Evolutionary conservation across 139 green algal genomes (phyloP), one percentile per base, ranked within the genome.

Genomic region (Pseudopediastrum boryanum): DNA sequence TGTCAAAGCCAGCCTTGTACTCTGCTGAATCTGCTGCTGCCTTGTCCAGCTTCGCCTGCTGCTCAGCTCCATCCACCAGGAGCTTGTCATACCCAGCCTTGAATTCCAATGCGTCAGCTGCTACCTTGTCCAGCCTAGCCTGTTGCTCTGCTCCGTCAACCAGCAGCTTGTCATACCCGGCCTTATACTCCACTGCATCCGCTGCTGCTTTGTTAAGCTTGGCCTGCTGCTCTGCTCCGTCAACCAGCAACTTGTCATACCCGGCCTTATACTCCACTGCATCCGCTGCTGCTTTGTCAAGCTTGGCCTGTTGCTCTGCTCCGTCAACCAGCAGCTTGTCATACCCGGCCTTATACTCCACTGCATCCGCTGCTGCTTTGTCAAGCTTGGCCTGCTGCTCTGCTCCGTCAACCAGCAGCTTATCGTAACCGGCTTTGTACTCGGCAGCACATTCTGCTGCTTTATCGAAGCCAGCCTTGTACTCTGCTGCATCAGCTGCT

Each of bases 41-140:
- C 64, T 72, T 72, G 64, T 72, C 13, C 64, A 72, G 41, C 52
- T 74, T 25, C 59, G 59, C 59, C 59, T 67, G 41, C 59, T 67
- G 59, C 59, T 67, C 59, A 39, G 31, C 5, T 5, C 5, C 19
- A 33, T 67, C 59, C 27, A 43, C 13, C 23, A 41, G 5, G 8
- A 61, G 23, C 71, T 78, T 78, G 54, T 78, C 71, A 41, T 78
- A 78, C 39, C 71, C 71, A 29, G 71, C 71, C 72, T 71, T 71
- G 50, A 71, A 67, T 36, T 61, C 51, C 33, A 56, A 38, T 31
- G 72, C 56, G 41, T 71, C 72, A 39, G 71, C 71, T 56, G 71
- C 41, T 29, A 46, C 21, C 71, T 78, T 78, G 35, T 41, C 71
- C 9, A 78, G 35, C 52, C 61, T 41, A 2, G 72, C 72, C 72